Percentiles rank a stretch among this genome's conserved stretches.
Conservation (phyloP, 2,329 filamentous ascomycete genomes). For the Coniochaeta sp. region DNA sequence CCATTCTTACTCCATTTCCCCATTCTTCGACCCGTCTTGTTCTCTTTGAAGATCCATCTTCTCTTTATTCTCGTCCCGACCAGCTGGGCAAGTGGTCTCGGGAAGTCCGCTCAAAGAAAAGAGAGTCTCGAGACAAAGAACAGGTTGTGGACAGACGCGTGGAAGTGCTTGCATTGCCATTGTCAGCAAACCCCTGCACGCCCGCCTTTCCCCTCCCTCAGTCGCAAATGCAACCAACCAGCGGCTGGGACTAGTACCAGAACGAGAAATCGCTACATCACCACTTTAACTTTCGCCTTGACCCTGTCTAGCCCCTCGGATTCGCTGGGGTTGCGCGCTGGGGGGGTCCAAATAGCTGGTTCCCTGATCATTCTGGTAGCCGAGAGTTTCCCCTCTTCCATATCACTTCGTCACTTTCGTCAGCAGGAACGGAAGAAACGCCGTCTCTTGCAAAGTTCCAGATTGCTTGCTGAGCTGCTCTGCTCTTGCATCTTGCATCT, state of each 20-base stretch:
- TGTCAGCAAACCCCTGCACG: not conserved
- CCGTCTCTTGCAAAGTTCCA: conserved; percentile 1
- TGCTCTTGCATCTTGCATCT: not conserved
- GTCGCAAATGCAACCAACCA: not conserved
- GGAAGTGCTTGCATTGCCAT: not conserved
- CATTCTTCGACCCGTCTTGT: not conserved
- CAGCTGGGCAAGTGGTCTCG: not conserved
- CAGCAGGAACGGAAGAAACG: conserved; percentile 2
- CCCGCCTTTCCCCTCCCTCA: not conserved
- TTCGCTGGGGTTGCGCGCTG: not conserved
- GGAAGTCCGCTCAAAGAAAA: not conserved
- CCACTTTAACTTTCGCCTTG: conserved; percentile 3
- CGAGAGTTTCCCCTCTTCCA: not conserved
- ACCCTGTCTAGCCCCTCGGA: conserved; percentile 1
- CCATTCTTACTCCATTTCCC: not conserved
- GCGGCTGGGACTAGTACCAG: not conserved
- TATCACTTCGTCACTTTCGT: not conserved
- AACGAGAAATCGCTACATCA: not conserved
- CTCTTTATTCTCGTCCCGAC: not conserved
- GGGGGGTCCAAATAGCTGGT: not conserved
- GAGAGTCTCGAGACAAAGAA: no score
- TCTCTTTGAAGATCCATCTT: not conserved
- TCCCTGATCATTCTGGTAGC: not conserved
- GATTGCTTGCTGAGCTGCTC: no score
- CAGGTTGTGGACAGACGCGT: not conserved